Percentiles rank a stretch among this genome's conserved stretches.
Evolutionary conservation across 441 rosid species (phyloP).

Genomic region (Bocquillonia castaneifolia): DNA sequence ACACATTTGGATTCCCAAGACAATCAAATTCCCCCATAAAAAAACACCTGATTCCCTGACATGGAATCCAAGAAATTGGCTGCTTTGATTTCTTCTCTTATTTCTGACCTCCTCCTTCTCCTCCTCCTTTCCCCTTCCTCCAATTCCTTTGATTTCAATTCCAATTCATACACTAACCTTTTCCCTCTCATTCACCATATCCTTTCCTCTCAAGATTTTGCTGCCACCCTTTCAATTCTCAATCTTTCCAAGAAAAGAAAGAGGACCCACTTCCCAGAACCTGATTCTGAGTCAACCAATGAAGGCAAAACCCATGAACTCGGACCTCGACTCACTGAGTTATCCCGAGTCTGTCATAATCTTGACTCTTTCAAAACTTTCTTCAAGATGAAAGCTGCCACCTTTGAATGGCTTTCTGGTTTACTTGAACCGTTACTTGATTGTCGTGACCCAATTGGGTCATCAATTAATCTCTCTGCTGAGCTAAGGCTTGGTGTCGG

Average conservation of each 20-base stretch:
- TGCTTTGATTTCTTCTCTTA: constrained; percentile 42
- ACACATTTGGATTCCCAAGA: constrained; percentile 42
- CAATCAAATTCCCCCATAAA: constrained; percentile 17
- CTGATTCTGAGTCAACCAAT: constrained; percentile 29
- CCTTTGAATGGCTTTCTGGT: constrained; percentile 65
- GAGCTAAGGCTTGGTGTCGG: constrained; percentile 54
- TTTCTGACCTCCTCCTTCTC: constrained; percentile 39
- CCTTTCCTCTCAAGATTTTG: constrained; percentile 43
- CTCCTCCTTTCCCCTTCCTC: constrained; percentile 36
- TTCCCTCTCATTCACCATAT: constrained; percentile 35
- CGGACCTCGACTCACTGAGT: constrained; percentile 28
- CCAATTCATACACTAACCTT: constrained; percentile 24
- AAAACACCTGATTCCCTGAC: background rate
- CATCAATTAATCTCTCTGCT: constrained; percentile 44
- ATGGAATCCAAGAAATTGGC: constrained; percentile 60
- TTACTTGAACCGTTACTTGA: constrained; percentile 64
- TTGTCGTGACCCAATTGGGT: constrained; percentile 62
- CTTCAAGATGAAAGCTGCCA: constrained; percentile 50
- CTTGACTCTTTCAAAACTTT: constrained; percentile 41
- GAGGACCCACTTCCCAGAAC: constrained; percentile 36
- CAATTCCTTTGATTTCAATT: constrained; percentile 10
- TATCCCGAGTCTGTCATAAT: constrained; percentile 18
- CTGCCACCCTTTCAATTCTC: constrained; percentile 34
- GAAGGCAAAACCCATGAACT: constrained; percentile 17
- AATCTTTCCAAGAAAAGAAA: constrained; percentile 46